Percentiles rank a stretch among this genome's conserved stretches.
phyloP scores from a whole-genome alignment of 1,284 basidiomycete genomes.

The Heterobasidion occidentale region DNA sequence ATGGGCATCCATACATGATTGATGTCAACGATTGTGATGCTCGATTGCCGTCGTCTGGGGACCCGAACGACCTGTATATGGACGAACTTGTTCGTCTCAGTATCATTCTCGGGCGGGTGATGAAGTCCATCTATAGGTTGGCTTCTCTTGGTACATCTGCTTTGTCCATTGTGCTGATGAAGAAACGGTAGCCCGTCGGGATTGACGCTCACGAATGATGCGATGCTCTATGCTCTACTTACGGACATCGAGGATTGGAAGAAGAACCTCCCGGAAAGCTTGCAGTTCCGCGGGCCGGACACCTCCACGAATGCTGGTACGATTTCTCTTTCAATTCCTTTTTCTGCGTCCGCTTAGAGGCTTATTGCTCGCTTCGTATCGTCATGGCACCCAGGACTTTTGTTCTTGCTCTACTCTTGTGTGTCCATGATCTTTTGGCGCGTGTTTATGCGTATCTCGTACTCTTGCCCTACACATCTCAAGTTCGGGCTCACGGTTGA shows the following conservation, averaged over 20 bases:
- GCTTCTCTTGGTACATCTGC: conserved; percentile 7
- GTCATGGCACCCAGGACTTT: conserved; percentile 44
- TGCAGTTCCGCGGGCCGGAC: conserved; percentile 67
- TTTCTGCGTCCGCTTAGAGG: neutral
- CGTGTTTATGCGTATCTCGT: conserved; percentile 92
- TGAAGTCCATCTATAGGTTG: conserved; percentile 87
- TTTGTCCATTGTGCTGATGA: neutral
- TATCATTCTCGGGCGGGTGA: conserved; percentile 78
- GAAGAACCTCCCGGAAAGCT: conserved; percentile 60
- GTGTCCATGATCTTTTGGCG: conserved; percentile 90
- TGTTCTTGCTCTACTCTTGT: conserved; percentile 83
- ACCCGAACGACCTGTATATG: conserved; percentile 68
- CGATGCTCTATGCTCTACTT: conserved; percentile 61
- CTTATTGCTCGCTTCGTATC: neutral
- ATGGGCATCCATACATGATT: conserved; percentile 86
- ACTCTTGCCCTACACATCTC: conserved; percentile 78
- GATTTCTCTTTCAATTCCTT: conserved; percentile 16
- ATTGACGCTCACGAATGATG: conserved; percentile 74
- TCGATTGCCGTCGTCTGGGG: conserved; percentile 73
- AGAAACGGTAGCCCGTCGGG: conserved; percentile 65
- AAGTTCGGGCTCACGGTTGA: conserved; percentile 77
- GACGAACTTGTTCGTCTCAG: conserved; percentile 84
- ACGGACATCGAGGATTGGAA: conserved; percentile 77
- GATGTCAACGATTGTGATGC: conserved; percentile 92
- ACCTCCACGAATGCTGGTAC: conserved; percentile 56